phyloP scores from a whole-genome alignment of 2,329 filamentous ascomycete genomes.

The Davidsoniella virescens region DNA sequence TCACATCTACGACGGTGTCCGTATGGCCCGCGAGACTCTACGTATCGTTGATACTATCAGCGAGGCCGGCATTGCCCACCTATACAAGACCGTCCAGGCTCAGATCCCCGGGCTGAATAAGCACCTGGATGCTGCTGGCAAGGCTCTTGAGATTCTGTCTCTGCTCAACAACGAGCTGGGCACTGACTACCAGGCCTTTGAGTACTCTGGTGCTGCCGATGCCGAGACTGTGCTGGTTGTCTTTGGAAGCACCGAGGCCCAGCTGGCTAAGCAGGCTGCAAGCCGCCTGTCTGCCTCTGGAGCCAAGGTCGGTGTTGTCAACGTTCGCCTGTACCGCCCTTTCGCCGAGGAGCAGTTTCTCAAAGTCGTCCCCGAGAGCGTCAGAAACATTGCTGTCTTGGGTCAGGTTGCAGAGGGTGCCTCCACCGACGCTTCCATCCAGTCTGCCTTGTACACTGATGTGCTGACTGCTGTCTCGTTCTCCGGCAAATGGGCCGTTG shows the following conservation, averaged over 20 bases:
- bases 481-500: conserved; percentile 45
- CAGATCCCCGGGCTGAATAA: conserved; percentile 46
- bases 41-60: conserved; percentile 69
- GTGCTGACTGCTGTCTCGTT: conserved; percentile 76
- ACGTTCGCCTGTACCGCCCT: conserved; percentile 83
- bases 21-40: conserved; percentile 65
- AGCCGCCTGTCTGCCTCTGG: conserved; percentile 54
- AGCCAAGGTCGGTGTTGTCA: conserved; percentile 70
- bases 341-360: conserved; percentile 93
- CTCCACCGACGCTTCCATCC: conserved; percentile 57
- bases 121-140: conserved; percentile 57
- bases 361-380: conserved; percentile 57
- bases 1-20: conserved; percentile 78
- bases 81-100: conserved; percentile 51
- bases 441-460: conserved; percentile 84
- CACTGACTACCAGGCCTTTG: conserved; percentile 82
- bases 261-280: conserved; percentile 69
- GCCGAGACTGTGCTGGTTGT: conserved; percentile 76
- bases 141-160: conserved; percentile 51
- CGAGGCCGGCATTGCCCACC: conserved; percentile 49
- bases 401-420: conserved; percentile 67
- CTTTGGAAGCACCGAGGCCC: conserved; percentile 83
- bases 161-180: conserved; percentile 82
- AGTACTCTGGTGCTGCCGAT: conserved; percentile 73
- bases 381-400: conserved; percentile 64